Base-by-base conservation (phyloP, 2,329 filamentous ascomycete genomes). In the Lasiodiplodia theobromae region DNA sequence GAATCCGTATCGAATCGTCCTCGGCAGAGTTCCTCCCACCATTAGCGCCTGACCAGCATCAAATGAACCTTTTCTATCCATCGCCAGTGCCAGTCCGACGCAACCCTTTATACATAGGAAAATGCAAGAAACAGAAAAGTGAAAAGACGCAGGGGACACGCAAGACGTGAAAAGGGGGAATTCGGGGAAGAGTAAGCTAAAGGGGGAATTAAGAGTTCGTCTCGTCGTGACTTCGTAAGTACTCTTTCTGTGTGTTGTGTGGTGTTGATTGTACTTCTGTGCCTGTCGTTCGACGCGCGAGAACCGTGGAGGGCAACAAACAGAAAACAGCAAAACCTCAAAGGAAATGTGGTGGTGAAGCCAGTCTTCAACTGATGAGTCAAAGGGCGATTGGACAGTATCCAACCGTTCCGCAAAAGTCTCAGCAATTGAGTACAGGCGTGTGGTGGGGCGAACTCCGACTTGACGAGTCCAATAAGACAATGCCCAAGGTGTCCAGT, bases 151-250 rank as follows among this genome's bases (percentile, higher is more conserved):
- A 23, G 16, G 21, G 57, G 23, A 12, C 40, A 18, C 57, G 34
- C 38, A 34, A 49, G 25, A 49, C 28, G 40, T 60, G 37, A 44
- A 57, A 21, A 7, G 37, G 47, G 47, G 62, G 37, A 62, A 49
- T 47, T 62, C 21, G 21, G 28, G 62, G 40, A 2, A 47, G 3
- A 52, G 38, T 52, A 65, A 34, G 11, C 2, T 49, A 23, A 47
- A n/a, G 53, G 23, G 60, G 62, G 62, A 65, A 53, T 65, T 53
- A 65, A 38, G 62, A 10, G 62, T 25, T 65, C 62, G 47, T 65
- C 34, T 65, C 62, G 47, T 65, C 62, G 62, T 65, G 62, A 53
- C 62, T 38, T 65, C 62, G 40, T 65, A 44, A 65, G 57, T 49
- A 62, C 57, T 62, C 40, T 62, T 49, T 49, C 57, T 62, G 37